phyloP scores from a whole-genome alignment of 163 green algal species.

The Prototheca wickerhamii region DNA sequence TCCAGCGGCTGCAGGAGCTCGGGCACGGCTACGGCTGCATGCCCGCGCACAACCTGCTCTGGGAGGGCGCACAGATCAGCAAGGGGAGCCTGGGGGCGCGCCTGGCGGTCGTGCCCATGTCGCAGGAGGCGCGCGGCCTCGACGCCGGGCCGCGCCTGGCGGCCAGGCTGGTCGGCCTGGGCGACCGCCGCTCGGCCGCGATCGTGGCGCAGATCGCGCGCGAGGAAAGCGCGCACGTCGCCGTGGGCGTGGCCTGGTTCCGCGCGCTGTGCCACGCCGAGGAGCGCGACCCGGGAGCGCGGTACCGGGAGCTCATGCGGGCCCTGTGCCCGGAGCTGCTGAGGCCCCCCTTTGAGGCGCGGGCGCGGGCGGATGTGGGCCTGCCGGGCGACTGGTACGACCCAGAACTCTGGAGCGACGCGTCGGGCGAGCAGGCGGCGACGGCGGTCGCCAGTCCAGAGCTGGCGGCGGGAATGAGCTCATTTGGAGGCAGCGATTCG shows the following conservation, averaged over 20 bases:
- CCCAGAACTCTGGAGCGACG: not conserved
- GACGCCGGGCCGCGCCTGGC: slow-evolving; percentile 66
- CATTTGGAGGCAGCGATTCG: not conserved
- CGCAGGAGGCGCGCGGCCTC: slow-evolving; percentile 49
- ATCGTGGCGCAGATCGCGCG: slow-evolving; percentile 73
- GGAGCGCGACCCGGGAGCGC: slow-evolving; percentile 9
- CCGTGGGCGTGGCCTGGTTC: slow-evolving; percentile 70
- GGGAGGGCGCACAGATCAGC: slow-evolving; percentile 51
- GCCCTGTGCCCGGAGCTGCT: slow-evolving; percentile 48
- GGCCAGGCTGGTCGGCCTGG: slow-evolving; percentile 50
- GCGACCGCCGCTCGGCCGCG: slow-evolving; percentile 62
- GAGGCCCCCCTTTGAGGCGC: slow-evolving; percentile 49
- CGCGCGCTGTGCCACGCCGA: slow-evolving; percentile 37
- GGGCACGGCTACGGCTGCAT: slow-evolving; percentile 72
- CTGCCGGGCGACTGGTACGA: slow-evolving; percentile 1
- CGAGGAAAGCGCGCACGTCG: slow-evolving; percentile 79
- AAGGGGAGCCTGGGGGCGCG: slow-evolving; percentile 36
- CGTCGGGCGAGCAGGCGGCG: not conserved
- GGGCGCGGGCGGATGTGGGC: not conserved
- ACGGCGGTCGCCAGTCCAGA: not conserved
- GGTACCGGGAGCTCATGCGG: slow-evolving; percentile 36
- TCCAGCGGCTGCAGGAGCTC: slow-evolving; percentile 77
- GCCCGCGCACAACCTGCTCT: slow-evolving; percentile 80
- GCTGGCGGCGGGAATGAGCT: not conserved
- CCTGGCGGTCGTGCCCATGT: slow-evolving; percentile 81